Conservation (phyloP, 1,284 basidiomycete species). For the Puccinia hordei region DNA sequence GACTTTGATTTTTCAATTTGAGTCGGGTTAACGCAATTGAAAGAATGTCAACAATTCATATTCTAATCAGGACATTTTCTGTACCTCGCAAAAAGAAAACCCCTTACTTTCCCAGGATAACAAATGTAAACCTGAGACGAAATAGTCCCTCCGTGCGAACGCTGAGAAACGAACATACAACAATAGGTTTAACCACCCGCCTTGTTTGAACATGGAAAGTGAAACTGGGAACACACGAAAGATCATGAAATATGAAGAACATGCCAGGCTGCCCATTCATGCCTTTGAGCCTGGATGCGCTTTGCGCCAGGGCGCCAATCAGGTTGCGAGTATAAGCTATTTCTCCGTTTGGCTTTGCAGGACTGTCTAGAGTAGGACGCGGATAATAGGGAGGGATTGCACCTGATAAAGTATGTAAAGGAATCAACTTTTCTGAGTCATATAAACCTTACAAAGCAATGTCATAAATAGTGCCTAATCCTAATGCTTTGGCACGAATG, state of each 20-base stretch:
- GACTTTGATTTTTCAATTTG: not conserved
- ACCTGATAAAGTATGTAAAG: not conserved
- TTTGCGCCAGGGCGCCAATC: conserved; percentile 27
- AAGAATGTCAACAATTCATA: not conserved
- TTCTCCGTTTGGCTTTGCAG: conserved; percentile 11
- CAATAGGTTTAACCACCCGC: not conserved
- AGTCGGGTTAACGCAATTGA: not conserved
- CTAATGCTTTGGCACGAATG: not conserved
- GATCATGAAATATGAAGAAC: conserved; percentile 82
- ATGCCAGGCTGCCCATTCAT: conserved; percentile 73
- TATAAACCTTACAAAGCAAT: not conserved
- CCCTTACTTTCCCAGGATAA: conserved; percentile 59
- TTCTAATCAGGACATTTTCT: conserved; percentile 60
- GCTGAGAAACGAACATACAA: conserved; percentile 55
- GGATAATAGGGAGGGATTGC: not conserved
- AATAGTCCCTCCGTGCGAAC: conserved; percentile 76
- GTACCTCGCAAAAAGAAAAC: conserved; percentile 75
- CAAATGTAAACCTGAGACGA: conserved; percentile 58
- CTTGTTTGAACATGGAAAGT: not conserved
- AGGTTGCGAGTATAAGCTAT: conserved; percentile 43
- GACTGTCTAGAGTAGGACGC: not conserved
- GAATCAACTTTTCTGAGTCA: not conserved
- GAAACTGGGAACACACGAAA: conserved; percentile 60
- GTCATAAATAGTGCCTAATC: not conserved
- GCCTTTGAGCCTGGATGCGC: conserved; percentile 29